Evolutionary conservation across 306 rosid species (phyloP), one percentile per base, ranked within the genome.

Genomic region (Crotalaria pallida): DNA sequence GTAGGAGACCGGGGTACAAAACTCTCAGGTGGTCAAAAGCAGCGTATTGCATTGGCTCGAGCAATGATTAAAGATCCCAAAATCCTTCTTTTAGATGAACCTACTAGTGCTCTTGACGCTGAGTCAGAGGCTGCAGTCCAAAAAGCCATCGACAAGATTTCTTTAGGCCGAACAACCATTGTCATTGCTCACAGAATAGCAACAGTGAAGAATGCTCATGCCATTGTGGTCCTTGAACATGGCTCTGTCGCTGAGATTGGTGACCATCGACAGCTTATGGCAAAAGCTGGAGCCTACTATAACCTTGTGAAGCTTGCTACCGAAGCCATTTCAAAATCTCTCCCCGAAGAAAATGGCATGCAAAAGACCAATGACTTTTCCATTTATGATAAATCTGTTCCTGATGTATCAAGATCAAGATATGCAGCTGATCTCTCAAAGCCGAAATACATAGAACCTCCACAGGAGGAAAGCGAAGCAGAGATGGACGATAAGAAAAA

Each of bases 1-100:
- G 97, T 75, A 71, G 98, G 98, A 29, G 96, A 93, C 43, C 76
- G 84, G 48, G 98, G 97, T 23, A 76, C 93, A 67, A 87, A 85
- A 43, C 90, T 93, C 34, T 93, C 97, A 3, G 97, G 98, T n/a
- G 98, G 96, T 71, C 97, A 93, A 52, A 93, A 88, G 83, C 98
- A 93, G 67, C 68, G 96, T 77, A 88, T 93, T 50, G 96, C 97
- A 15, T 73, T 93, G 83, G 93, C 98, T 47, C 77, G 96, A 78
- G 98, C 96, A 23, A 90, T 90, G 90, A 79, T 88, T 63, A 93
- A 93, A 67, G 85, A 85, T 74, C 98, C 97, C 3, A 88, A 72
- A 74, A 78, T 93, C 44, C 94, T 93, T 56, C 88, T 93, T 59
- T 80, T 93, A 36, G 98, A 93, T 48, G 97, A 93, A 67, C 92